These are phyloP conservation scores for Microsporum ferrugineum DNA, from an alignment of 2,329 filamentous ascomycete species.

Conservation along the genomic window DNA sequence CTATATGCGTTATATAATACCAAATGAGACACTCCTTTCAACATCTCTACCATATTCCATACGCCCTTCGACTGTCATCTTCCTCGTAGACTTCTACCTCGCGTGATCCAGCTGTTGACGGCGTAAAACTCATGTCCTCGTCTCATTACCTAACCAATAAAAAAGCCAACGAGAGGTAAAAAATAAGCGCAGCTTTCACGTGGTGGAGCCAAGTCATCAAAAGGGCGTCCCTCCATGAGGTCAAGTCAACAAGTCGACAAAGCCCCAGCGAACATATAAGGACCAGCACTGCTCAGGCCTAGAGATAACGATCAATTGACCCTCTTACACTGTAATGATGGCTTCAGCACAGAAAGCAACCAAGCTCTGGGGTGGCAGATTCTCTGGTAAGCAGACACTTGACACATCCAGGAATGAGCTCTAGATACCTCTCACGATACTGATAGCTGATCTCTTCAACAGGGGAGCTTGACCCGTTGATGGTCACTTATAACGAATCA, in stretches of 20 bases:
- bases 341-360: conserved; percentile 8
- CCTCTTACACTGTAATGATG: neutral
- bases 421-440: neutral
- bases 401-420: neutral
- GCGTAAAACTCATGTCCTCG: neutral
- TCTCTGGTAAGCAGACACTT: conserved; percentile 40
- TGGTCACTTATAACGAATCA: conserved; percentile 68
- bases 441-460: neutral
- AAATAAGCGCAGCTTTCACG: neutral
- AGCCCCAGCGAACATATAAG: neutral
- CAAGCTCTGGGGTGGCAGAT: conserved; percentile 30
- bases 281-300: neutral
- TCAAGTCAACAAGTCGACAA: neutral
- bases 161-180: neutral
- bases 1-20: neutral
- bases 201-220: conserved; percentile 1
- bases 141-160: neutral
- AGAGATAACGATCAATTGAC: neutral
- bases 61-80: neutral
- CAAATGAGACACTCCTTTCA: neutral
- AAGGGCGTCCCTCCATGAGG: neutral
- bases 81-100: neutral
- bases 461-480: conserved; percentile 68
- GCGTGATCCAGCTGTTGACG: neutral
- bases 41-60: neutral